Evolutionary conservation across 2,329 filamentous ascomycete species (phyloP).

Genomic region (Sordariomycetes sp.): DNA sequence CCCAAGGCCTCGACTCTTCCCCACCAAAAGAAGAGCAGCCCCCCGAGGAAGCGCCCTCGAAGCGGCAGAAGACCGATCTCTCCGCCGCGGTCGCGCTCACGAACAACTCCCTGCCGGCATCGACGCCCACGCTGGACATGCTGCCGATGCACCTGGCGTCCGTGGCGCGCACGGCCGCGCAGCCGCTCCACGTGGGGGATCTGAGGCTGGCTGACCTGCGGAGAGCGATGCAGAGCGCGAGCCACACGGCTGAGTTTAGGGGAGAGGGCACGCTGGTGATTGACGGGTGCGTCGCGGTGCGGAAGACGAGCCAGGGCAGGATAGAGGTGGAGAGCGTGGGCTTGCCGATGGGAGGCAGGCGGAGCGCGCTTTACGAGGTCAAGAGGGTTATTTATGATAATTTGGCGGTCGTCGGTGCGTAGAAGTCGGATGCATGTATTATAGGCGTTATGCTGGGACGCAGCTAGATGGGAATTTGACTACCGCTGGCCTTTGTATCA

Average conservation of each 20-base stretch:
- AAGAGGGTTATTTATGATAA: conserved; percentile 90
- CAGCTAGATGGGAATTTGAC: no score
- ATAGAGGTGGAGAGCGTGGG: conserved; percentile 81
- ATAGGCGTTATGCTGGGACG: no score
- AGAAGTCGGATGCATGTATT: conserved; percentile 36
- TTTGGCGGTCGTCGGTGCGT: conserved; percentile 84
- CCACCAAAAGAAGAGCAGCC: conserved; percentile 14
- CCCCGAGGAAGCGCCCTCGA: conserved; percentile 14
- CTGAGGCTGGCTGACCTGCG: conserved; percentile 80
- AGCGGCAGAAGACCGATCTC: conserved; percentile 31
- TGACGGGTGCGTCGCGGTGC: conserved; percentile 78
- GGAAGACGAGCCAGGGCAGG: conserved; percentile 77
- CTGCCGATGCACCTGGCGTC: conserved; percentile 54
- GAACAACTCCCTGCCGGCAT: background rate
- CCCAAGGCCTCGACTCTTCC: conserved; percentile 17
- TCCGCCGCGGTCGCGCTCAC: background rate
- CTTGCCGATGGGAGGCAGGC: conserved; percentile 19
- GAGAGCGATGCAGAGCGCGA: conserved; percentile 69
- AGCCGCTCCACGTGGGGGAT: conserved; percentile 91
- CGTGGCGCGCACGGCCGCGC: conserved; percentile 66
- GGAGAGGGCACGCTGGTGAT: conserved; percentile 89
- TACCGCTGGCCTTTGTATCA: no score
- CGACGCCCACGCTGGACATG: conserved; percentile 42
- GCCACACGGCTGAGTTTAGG: conserved; percentile 84
- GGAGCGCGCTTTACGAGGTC: conserved; percentile 75